Evolutionary conservation across 345 rosid species (phyloP), one percentile per base, ranked within the genome.

Genomic region (Limnanthes douglasii): DNA sequence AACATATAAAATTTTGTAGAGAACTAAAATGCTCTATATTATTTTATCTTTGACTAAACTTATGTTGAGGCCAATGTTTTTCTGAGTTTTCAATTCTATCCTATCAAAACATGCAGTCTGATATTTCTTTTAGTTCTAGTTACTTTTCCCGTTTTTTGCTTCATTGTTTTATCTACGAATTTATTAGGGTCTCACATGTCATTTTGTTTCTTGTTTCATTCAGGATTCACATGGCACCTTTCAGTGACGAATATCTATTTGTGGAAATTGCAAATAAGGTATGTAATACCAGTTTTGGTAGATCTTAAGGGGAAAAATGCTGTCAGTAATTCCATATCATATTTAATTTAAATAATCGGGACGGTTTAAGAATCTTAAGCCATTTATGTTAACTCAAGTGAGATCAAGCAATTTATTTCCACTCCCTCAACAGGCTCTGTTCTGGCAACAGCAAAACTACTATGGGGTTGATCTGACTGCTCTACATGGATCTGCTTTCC

Each of bases 171-270:
- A 28, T 26, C 3, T 28, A 28, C 13, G 12, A 3, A 2, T 11
- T 14, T 12, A 15, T 45, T 33, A 11, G 15, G 15, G 21, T 33
- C 37, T 24, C 30, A 10, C 34, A 30, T 36, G 15, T 48, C 31
- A 17, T 41, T 17, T 20, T 30, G 12, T 28, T 49, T 40, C 28
- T 38, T 41, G 35, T n/a, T n/a, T n/a, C 38, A 44, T 68, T 73
- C 67, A 90, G 98, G 93, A 77, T 90, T 53, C 96, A 90, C 52
- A 78, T 84, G 96, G 96, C 98, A 41, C 98, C 98, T 57, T 90
- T 90, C 46, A 84, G 86, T 3, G 98, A 90, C 64, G 98, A 90
- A 45, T 90, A 74, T 51, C 65, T 90, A n/a, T 90, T 65, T 59
- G 55, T 72, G 64, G 98, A 90, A 75, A 75, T 90, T 66, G 98